Conservation (phyloP, 495 filamentous ascomycete species). For the Neurospora terricola region DNA sequence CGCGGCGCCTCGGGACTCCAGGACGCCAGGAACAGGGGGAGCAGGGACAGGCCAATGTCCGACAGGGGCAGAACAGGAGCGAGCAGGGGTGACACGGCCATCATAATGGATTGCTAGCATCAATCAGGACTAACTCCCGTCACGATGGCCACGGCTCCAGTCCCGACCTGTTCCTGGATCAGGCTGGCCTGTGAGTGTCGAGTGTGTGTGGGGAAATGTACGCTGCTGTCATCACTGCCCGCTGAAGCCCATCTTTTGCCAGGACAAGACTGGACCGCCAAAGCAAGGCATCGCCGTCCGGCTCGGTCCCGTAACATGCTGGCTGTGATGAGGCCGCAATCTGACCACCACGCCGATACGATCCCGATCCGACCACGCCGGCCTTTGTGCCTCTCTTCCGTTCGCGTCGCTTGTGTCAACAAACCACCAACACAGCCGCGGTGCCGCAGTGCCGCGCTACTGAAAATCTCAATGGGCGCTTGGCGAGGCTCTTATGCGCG, state of each 20-base stretch:
- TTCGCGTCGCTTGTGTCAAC: not conserved
- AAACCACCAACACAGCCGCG: not conserved
- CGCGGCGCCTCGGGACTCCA: not conserved
- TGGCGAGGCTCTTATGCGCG: not conserved
- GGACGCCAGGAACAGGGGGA: not conserved
- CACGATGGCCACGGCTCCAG: not conserved
- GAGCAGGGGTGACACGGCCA: not conserved
- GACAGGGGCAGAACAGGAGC: not conserved
- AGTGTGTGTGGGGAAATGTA: not conserved
- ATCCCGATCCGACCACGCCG: not conserved
- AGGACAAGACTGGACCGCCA: not conserved
- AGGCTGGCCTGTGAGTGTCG: not conserved
- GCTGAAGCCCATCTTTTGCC: not conserved
- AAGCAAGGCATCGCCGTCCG: not conserved
- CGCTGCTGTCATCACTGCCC: not conserved
- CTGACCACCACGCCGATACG: not conserved
- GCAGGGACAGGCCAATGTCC: not conserved
- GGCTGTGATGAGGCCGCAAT: not conserved
- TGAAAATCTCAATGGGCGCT: not conserved
- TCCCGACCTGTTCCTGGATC: not conserved
- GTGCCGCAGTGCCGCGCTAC: not conserved
- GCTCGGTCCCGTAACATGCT: not conserved
- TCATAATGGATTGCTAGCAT: not conserved
- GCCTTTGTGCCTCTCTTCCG: not conserved
- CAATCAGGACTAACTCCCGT: not conserved